Base-by-base conservation (phyloP, 1,139 yeast genomes). In the Lodderomyces elongisporus region DNA sequence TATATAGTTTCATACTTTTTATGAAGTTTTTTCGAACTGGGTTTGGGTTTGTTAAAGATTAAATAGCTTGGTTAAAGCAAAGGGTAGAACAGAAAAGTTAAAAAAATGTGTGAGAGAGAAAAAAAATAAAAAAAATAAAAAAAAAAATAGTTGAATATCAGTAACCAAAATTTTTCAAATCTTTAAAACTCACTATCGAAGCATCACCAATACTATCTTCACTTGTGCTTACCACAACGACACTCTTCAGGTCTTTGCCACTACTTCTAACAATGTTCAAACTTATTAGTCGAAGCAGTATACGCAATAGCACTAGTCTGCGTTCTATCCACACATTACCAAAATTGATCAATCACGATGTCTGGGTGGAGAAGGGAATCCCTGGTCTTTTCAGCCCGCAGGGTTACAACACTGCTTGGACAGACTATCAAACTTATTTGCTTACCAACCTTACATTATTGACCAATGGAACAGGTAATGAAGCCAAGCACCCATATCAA, bases 401-500 rank as follows among this genome's bases (percentile, higher is more conserved):
- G 36, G 95, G 89, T 17, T 85, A 79, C 59, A 61, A 77, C 40
- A 59, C 71, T 9, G 84, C 88, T 4, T 91, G 97, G 96, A 60
- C 64, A 4, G 84, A 88, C 39, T 81, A 85, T 56, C 98, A 89
- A 58, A 69, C 66, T 37, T 77, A 63, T 43, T 62, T 87, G 32
- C 74, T 87, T 20, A 71, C 76, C 41, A 80, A 81, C 43, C 69
- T 91, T 42, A 74, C 88, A n/a, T 60, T 81, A 41, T 69, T 77
- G 38, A 85, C 95, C 2, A 77, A 66, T 37, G 94, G 93, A 12
- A 85, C 95, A 1, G 82, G 79, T 42, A 73, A 79, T 54, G 96
- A 88, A 58, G 71, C 84, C 8, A 75, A 85, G 53, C 65, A 73
- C 14, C 93, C 96, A 3, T 79, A 83, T 55, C 87, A 85, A 43